Evolutionary conservation across 352 stramenopile genomes (phyloP), one percentile per base, ranked within the genome.

Genomic region (Phytophthora pinifolia): DNA sequence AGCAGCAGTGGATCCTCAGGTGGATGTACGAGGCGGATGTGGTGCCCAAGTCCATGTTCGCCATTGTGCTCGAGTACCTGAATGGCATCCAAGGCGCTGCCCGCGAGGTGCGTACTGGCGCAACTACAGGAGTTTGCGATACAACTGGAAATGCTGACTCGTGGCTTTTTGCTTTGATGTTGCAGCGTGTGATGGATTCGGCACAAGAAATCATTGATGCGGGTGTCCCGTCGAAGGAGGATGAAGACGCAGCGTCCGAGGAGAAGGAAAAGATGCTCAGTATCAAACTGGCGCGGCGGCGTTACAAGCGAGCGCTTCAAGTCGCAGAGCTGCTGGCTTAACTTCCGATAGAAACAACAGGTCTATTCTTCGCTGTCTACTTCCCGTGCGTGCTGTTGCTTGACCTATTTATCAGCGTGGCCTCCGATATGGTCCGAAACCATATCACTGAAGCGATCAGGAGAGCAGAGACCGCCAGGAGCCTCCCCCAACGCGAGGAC

Each of bases 11-110:
- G 83, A 83, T 93, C 46, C 49, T 93, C 9, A 65, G 52, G 31
- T 93, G 83, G 80, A 90, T 93, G 80, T 91, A 88, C 55, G 80
- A 90, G 36, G 81, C 79, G 6, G 81, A 91, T 35, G 76, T 93
- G 22, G 75, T 92, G 30, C 68, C 80, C 43, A 93, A 93, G 54
- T 76, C 75, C n/a, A 83, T 89, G 67, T 93, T 93, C 46, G 53
- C 75, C 27, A 68, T 81, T 37, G 76, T 89, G 37, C 69, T 93
- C 17, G 71, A 90, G 54, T 93, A 91, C 48, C 61, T 93, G 6
- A 66, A 67, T 9, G 79, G 80, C 30, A 89, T 93, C 6, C 65
- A 91, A 54, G 83, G 83, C 22, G 70, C 63, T 48, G 80, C 80
- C 33, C 71, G 80, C 29, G 55, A 85, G 69, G 75, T 85, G 50